Base-by-base conservation (phyloP, 176 grass and related monocot species). In the Eleusine indica region DNA sequence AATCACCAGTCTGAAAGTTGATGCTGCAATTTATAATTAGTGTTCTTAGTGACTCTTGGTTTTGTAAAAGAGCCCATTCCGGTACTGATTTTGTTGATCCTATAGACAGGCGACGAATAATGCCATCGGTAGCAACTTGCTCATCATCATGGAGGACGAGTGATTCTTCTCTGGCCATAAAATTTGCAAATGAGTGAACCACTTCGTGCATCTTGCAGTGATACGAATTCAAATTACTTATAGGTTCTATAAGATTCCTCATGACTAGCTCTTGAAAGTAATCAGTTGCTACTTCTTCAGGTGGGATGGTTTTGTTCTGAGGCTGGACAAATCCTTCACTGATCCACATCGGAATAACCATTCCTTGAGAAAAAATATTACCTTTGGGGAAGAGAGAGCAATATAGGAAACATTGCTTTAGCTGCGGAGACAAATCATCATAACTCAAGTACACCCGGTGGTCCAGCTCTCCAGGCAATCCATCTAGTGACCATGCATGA, bases 401-500 rank as follows among this genome's bases (percentile, higher is more conserved):
- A 28, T 85, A 85, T 1, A 85, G 22, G 49, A 85, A 85, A 28
- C 83, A 85, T 2, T 85, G 74, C 52, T 78, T 85, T 2, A 78
- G 12, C 16, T 70, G 51, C 17, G 74, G 53, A 49, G 66, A 7
- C 29, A 85, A 15, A 16, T 85, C 65, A 1, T 78, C 74, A 9
- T 78, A 78, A 19, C 83, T 78, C 29, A 85, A 62, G 32, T 85
- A 77, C 0, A 85, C 1, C 9, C 52, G 11, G 0, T 71, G 46
- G 41, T 85, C 74, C 18, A 76, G 38, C n/a, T 85, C 73, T 16
- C 13, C 0, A 0, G 48, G 61, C 47, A 77, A 43, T 32, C 75
- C 73, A 1, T 4, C 9, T 1, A 25, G 1, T 17, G 58, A 78
- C 73, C 83, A 85, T 7, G 66, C 74, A 17, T 8, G 51, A 76